Base-by-base conservation (phyloP, 2,329 filamentous ascomycete genomes). In the Didymella segeticola region DNA sequence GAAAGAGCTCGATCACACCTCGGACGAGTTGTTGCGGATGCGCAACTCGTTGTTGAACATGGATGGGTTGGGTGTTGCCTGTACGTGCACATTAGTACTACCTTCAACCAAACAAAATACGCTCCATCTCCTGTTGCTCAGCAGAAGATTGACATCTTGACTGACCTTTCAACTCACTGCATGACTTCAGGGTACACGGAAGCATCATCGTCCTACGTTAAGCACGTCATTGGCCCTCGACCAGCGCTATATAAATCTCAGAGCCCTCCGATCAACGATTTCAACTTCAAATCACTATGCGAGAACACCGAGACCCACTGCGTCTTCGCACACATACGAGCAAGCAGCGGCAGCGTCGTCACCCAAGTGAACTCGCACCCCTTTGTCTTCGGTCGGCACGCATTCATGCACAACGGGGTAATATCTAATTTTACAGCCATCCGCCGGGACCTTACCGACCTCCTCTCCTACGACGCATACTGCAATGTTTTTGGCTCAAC, bases 391-490 rank as follows among this genome's bases (percentile, higher is more conserved):
- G 82, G 82, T 12, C 72, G 81, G 30, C 80, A 83, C 57, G 73
- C 75, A 8, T 80, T 83, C 64, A 83, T 84, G 82, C 82, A 84
- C 71, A 84, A 84, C 61, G 82, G 82, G 2, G 77, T 77, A 14
- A 75, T 83, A 27, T 75, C 76, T 10, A 69, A 78, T 56, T 83
- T 83, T 63, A 60, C 70, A 2, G 57, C 67, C 7, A 79, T 84
- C 42, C 77, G 79, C 25, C 76, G 80, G 8, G 74, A 78, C 20
- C 67, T 83, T 55, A 77, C 74, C 11, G 69, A 75, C 17, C 66
- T 78, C 5, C 70, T 84, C 56, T 75, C 72, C 31, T 76, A 78
- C 25, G 79, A 81, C 43, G 75, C 77, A 1, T 83, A 81, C 60
- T 75, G 72, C 45, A 77, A 79, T 47, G 74, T 84, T 17, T 66